Percentiles rank a stretch among this genome's conserved stretches.
phyloP scores from a whole-genome alignment of 768 basidiomycete species.

The Mycena vulgaris region DNA sequence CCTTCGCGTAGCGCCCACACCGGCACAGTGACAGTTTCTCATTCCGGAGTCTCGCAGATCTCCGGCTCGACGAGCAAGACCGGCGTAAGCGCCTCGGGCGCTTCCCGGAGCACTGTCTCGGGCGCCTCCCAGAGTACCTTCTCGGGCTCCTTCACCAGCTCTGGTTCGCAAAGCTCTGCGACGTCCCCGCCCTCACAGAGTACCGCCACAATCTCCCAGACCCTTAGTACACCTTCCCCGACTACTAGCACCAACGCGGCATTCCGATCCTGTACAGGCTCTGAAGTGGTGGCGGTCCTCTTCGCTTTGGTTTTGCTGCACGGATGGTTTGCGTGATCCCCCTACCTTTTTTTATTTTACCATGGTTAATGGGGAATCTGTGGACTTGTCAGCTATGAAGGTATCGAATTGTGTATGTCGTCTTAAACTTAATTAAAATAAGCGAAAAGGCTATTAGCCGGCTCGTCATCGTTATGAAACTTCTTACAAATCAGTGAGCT shows the following conservation, averaged over 20 bases:
- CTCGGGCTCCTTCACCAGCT: neutral
- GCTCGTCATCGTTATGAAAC: too few species aligned
- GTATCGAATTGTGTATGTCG: neutral
- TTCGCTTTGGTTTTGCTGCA: neutral
- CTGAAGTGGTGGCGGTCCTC: neutral
- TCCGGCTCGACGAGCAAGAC: neutral
- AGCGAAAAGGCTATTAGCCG: too few species aligned
- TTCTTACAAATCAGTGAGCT: neutral
- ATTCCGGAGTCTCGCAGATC: constrained; percentile 1
- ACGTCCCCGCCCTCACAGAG: constrained; percentile 1
- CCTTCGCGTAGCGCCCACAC: neutral
- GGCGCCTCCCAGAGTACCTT: neutral
- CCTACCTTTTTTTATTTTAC: neutral
- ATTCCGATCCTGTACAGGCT: neutral
- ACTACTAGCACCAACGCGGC: constrained; percentile 7
- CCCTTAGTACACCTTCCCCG: neutral
- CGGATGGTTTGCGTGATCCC: neutral
- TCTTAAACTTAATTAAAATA: neutral
- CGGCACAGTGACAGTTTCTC: neutral
- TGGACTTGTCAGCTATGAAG: neutral
- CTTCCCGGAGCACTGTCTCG: neutral
- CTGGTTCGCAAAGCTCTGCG: neutral
- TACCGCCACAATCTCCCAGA: too few species aligned
- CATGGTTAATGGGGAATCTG: neutral
- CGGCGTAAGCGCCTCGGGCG: neutral